Conservation (phyloP, 179 eudicot genomes). For the Sideroxylon spinosum region DNA sequence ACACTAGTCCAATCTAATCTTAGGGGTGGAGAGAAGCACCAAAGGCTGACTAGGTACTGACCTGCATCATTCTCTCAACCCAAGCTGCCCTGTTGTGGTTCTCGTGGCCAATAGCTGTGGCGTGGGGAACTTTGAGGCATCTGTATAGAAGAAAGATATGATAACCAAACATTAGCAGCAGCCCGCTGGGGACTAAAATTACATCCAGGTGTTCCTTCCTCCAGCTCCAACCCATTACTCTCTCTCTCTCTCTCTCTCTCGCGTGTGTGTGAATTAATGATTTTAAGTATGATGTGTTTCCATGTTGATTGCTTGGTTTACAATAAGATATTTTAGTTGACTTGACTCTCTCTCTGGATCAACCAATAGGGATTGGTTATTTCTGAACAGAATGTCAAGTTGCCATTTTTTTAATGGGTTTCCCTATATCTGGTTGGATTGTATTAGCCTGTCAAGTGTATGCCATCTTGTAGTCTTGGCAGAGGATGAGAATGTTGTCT, state of each 20-base stretch:
- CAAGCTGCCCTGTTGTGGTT: constrained; percentile 45
- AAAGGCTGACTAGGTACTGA: background rate
- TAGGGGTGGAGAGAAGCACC: too few species aligned
- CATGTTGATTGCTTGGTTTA: background rate
- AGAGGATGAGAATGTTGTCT: too few species aligned
- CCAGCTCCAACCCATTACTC: constrained; percentile 11
- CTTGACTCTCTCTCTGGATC: too few species aligned
- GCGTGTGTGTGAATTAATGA: background rate
- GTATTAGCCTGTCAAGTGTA: too few species aligned
- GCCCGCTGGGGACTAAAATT: constrained; percentile 48
- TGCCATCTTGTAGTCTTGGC: too few species aligned
- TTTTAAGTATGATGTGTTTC: background rate
- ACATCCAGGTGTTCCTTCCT: constrained; percentile 44
- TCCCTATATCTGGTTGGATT: too few species aligned
- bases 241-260: constrained; percentile 18
- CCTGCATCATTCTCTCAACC: constrained; percentile 45
- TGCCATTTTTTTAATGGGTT: too few species aligned
- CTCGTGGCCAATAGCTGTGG: constrained; percentile 44
- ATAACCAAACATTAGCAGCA: constrained; percentile 45
- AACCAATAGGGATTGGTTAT: too few species aligned
- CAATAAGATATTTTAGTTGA: background rate
- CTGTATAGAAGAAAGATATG: constrained; percentile 44
- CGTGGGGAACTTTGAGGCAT: constrained; percentile 29
- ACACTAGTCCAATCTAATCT: too few species aligned
- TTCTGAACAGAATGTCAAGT: too few species aligned